Conservation (phyloP, 2,329 filamentous ascomycete genomes). For the Claviceps pazoutovae region DNA sequence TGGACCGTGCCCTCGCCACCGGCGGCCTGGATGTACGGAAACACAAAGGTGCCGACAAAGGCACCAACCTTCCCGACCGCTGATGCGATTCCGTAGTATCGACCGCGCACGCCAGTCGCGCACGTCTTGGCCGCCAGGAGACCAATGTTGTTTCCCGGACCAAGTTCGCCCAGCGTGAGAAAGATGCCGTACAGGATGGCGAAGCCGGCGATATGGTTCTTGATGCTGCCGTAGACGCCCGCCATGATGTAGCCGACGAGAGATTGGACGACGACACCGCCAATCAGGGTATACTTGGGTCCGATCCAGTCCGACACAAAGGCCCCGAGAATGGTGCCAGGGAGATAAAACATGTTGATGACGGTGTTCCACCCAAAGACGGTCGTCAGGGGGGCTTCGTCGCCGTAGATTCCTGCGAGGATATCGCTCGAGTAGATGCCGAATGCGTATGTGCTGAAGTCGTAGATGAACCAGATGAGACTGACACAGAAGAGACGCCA, state of each 20-base stretch:
- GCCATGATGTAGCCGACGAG: constrained; percentile 83
- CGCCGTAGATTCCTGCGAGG: constrained; percentile 48
- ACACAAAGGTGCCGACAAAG: constrained; percentile 75
- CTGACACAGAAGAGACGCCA: constrained; percentile 55
- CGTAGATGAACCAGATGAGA: constrained; percentile 75
- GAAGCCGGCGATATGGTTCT: constrained; percentile 29
- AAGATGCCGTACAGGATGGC: constrained; percentile 24
- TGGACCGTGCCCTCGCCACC: constrained; percentile 38
- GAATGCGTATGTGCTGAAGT: constrained; percentile 82
- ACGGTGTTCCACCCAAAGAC: constrained; percentile 80
- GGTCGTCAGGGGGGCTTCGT: constrained; percentile 51
- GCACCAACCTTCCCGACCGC: constrained; percentile 65
- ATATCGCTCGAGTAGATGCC: constrained; percentile 73
- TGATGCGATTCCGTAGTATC: constrained; percentile 58
- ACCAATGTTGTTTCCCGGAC: constrained; percentile 85
- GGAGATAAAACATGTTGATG: constrained; percentile 80
- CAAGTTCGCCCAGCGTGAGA: constrained; percentile 36
- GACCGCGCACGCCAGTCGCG: constrained; percentile 70
- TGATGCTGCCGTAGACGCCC: constrained; percentile 59
- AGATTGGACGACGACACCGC: constrained; percentile 59
- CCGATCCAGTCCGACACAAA: constrained; percentile 67
- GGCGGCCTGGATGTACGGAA: constrained; percentile 35
- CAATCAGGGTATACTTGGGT: constrained; percentile 57
- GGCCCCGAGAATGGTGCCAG: constrained; percentile 65
- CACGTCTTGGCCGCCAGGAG: constrained; percentile 77